Percentiles rank a stretch among this genome's conserved stretches.
These are phyloP conservation scores for Hypomontagnella monticulosa DNA, from an alignment of 495 filamentous ascomycete species.

Conservation along the genomic window DNA sequence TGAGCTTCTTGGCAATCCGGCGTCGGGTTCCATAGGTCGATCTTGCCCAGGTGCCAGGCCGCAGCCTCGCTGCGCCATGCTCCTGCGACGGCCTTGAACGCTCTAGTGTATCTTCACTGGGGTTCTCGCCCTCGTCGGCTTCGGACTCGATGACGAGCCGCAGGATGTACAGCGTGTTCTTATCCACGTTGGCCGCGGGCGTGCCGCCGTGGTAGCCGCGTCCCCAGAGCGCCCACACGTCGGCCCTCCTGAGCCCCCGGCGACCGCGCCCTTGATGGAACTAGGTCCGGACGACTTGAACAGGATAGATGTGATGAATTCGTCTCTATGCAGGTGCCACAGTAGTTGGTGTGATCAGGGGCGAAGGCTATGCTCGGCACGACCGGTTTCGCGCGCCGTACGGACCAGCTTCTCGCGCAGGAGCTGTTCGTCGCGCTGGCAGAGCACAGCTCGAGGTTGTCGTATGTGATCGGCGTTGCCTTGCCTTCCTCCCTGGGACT, in stretches of 20 bases:
- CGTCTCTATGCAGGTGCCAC: conserved; percentile 90
- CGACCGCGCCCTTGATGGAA: conserved; percentile 30
- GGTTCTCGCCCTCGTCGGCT: conserved; percentile 46
- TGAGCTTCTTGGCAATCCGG: conserved; percentile 43
- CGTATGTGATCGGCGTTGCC: conserved; percentile 52
- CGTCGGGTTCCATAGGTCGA: conserved; percentile 64
- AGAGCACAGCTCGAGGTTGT: conserved; percentile 67
- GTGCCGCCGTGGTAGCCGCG: conserved; percentile 68
- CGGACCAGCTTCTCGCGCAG: conserved; percentile 53
- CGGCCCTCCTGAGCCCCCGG: conserved; percentile 21
- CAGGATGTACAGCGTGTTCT: conserved; percentile 81
- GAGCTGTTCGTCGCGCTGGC: conserved; percentile 63
- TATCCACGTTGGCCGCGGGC: conserved; percentile 48
- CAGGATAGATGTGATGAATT: conserved; percentile 73
- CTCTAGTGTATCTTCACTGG: conserved; percentile 66
- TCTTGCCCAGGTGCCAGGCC: conserved; percentile 53
- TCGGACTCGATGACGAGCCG: conserved; percentile 74
- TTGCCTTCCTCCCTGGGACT: conserved; percentile 21
- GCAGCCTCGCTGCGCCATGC: conserved; percentile 55
- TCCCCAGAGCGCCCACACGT: conserved; percentile 82
- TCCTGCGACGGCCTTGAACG: conserved; percentile 61
- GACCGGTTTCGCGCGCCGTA: conserved; percentile 35
- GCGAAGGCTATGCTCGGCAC: conserved; percentile 71
- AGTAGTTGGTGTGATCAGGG: conserved; percentile 75
- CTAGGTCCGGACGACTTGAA: conserved; percentile 33